A percentile compares a stretch with the other conserved stretches of the same genome.
These are phyloP conservation scores for Anastatica hierochuntica DNA, from an alignment of 345 rosid species.

Conservation along the genomic window DNA sequence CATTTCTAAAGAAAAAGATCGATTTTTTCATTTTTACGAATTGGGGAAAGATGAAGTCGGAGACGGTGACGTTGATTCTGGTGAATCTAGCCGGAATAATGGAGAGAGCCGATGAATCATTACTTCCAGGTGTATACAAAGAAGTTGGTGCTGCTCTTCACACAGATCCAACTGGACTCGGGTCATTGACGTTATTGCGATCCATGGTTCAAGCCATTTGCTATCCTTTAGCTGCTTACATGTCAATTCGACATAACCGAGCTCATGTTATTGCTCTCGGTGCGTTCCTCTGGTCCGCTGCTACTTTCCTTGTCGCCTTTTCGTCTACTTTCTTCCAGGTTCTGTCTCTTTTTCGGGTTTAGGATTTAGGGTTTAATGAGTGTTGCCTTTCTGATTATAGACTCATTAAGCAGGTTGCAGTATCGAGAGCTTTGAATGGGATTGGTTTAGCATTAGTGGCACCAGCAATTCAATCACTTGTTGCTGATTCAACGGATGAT, in stretches of 20 bases:
- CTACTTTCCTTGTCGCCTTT: constrained; percentile 57
- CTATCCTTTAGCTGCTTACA: constrained; percentile 62
- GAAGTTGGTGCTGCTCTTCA: constrained; percentile 86
- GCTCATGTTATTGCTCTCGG: constrained; percentile 63
- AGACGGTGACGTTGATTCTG: constrained; percentile 53
- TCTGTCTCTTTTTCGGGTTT: too few relatives aligned
- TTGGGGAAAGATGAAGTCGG: constrained; percentile 38
- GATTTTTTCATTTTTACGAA: too few relatives aligned
- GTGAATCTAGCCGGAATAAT: constrained; percentile 80
- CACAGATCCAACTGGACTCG: constrained; percentile 75
- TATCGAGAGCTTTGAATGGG: constrained; percentile 81
- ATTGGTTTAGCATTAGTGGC: constrained; percentile 76
- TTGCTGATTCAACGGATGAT: constrained; percentile 76
- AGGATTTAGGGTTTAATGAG: too few relatives aligned
- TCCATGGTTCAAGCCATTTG: constrained; percentile 51
- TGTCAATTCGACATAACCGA: constrained; percentile 40
- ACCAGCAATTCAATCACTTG: constrained; percentile 86
- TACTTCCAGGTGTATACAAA: constrained; percentile 81
- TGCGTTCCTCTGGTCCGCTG: constrained; percentile 58
- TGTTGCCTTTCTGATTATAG: too few relatives aligned
- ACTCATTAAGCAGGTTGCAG: constrained; percentile 64
- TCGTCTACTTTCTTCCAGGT: constrained; percentile 59
- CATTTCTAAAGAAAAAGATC: too few relatives aligned
- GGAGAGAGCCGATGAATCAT: constrained; percentile 90
- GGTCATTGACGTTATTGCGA: constrained; percentile 58